A percentile compares a stretch with the other conserved stretches of the same genome.
Evolutionary conservation across 768 basidiomycete genomes (phyloP).

Genomic region (Candolleomyces aberdarensis): DNA sequence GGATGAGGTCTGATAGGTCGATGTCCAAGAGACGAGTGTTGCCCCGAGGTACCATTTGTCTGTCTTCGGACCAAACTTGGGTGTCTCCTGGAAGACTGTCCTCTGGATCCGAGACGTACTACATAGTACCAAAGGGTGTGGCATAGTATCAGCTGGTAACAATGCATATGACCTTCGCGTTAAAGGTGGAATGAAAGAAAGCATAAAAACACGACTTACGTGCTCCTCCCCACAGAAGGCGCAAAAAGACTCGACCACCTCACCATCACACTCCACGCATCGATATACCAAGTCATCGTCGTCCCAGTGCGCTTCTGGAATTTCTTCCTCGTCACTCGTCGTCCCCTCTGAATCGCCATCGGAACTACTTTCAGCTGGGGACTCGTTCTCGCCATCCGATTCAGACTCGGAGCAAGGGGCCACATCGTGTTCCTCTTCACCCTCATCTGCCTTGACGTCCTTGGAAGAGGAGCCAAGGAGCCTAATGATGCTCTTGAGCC

Average conservation of each 20-base stretch:
- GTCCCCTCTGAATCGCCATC: not conserved
- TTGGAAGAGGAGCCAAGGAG: not conserved
- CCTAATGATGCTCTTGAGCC: not conserved
- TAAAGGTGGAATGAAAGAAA: not conserved
- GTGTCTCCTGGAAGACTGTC: constrained; percentile 8
- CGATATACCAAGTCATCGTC: constrained; percentile 16
- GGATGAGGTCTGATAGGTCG: not conserved
- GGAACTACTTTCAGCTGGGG: not conserved
- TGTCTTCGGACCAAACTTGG: constrained; percentile 21
- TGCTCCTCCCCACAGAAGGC: constrained; percentile 18
- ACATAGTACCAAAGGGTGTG: not conserved
- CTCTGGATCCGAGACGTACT: not conserved
- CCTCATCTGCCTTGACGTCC: not conserved
- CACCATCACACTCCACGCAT: constrained; percentile 27
- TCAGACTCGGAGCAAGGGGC: not conserved
- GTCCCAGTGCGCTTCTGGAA: constrained; percentile 14
- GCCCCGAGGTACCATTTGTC: constrained; percentile 22
- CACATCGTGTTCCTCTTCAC: not conserved
- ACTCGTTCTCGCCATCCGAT: not conserved
- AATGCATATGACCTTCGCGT: not conserved
- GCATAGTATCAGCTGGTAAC: not conserved
- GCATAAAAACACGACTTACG: constrained; percentile 1
- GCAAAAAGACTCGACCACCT: constrained; percentile 28
- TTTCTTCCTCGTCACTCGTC: not conserved
- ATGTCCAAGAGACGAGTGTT: constrained; percentile 27